phyloP scores from a whole-genome alignment of 345 rosid genomes.

The Eutrema japonicum region DNA sequence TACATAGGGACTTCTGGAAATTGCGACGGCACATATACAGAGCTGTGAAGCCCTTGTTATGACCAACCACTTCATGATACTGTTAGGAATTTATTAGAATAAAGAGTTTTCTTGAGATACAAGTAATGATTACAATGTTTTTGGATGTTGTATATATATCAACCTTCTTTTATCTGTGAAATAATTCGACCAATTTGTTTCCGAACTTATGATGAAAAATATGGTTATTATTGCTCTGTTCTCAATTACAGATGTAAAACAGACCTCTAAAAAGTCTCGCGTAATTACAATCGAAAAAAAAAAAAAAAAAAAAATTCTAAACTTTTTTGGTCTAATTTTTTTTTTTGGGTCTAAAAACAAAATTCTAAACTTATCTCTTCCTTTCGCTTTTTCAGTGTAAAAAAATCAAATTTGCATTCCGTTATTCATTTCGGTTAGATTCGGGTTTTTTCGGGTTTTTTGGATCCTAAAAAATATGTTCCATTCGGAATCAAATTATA shows the following conservation, averaged over 20 bases:
- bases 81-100: conserved; percentile 17
- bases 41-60: background rate
- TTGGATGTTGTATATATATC: background rate
- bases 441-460: too few relatives aligned
- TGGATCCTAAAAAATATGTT: too few relatives aligned
- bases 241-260: background rate
- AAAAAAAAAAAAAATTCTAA: background rate
- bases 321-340: too few relatives aligned
- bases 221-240: background rate
- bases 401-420: too few relatives aligned
- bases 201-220: background rate
- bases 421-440: too few relatives aligned
- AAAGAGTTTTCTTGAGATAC: background rate
- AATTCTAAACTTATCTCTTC: too few relatives aligned
- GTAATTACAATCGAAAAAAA: background rate
- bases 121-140: conserved; percentile 22
- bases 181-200: background rate
- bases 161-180: background rate
- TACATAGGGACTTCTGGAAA: background rate
- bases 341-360: too few relatives aligned
- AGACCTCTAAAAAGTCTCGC: background rate
- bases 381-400: too few relatives aligned
- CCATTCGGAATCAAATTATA: too few relatives aligned
- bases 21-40: background rate
- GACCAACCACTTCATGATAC: conserved; percentile 6